phyloP scores from a whole-genome alignment of 2,329 filamentous ascomycete genomes.

The Pyrenochaeta sp. region DNA sequence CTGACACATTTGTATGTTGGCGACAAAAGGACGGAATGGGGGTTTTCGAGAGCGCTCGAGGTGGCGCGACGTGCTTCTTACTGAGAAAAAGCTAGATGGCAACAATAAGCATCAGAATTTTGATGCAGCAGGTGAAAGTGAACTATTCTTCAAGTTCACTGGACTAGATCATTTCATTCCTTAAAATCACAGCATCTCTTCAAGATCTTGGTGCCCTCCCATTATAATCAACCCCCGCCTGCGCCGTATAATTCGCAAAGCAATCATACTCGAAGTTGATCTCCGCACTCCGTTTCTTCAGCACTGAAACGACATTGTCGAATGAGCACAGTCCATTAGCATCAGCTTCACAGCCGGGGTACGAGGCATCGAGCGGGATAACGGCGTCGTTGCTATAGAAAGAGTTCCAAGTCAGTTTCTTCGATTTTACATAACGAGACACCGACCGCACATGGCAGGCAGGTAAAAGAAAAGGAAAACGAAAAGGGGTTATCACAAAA shows the following conservation, averaged over 20 bases:
- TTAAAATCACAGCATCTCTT: no score
- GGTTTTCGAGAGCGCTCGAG: no score
- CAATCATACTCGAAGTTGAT: slow-evolving; percentile 41
- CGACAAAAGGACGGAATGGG: no score
- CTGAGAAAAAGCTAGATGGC: no score
- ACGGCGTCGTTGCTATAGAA: slow-evolving; percentile 37
- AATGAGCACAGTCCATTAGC: slow-evolving; percentile 37
- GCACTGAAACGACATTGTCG: slow-evolving; percentile 34
- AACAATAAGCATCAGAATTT: no score
- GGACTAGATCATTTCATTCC: no score
- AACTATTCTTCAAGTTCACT: no score
- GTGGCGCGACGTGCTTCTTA: no score
- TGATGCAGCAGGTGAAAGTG: no score
- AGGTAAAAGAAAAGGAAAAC: neutral
- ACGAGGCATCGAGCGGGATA: slow-evolving; percentile 29
- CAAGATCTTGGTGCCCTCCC: slow-evolving; percentile 28
- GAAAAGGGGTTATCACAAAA: neutral
- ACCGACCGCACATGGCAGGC: neutral
- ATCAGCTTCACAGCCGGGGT: slow-evolving; percentile 31
- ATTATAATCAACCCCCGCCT: slow-evolving; percentile 35
- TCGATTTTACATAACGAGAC: neutral
- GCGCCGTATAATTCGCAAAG: slow-evolving; percentile 37
- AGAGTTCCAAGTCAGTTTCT: neutral
- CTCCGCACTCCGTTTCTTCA: slow-evolving; percentile 36
- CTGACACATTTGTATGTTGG: no score